Evolutionary conservation across 1,284 basidiomycete genomes (phyloP).

Genomic region (Xerocomus nothofagi): DNA sequence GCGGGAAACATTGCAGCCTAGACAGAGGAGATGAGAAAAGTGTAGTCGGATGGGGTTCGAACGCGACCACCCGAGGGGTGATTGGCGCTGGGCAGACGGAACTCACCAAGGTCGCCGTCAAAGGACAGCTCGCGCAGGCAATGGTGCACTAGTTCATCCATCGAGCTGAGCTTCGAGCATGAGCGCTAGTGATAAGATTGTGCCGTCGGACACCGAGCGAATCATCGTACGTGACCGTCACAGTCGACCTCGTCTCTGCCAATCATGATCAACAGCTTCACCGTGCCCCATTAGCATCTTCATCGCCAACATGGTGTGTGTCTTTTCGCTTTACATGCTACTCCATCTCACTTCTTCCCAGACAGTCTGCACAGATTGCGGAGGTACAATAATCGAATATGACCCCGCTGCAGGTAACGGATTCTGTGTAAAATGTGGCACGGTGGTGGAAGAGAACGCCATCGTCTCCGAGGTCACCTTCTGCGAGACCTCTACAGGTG

Average conservation of each 20-base stretch:
- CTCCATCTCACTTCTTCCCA: slow-evolving; percentile 18
- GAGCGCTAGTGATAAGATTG: slow-evolving; percentile 23
- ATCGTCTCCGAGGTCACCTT: slow-evolving; percentile 95
- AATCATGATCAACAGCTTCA: slow-evolving; percentile 2
- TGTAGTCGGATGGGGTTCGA: slow-evolving; percentile 44
- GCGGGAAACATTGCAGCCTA: slow-evolving; percentile 71
- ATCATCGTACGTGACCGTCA: too few species aligned
- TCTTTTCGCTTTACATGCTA: too few species aligned
- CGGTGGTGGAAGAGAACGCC: slow-evolving; percentile 90
- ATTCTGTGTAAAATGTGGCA: slow-evolving; percentile 83
- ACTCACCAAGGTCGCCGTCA: slow-evolving; percentile 78
- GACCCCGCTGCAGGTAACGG: slow-evolving; percentile 79
- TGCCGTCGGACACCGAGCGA: neutral
- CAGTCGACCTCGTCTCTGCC: neutral
- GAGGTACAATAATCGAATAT: slow-evolving; percentile 80
- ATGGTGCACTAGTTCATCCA: slow-evolving; percentile 77
- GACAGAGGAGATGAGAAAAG: slow-evolving; percentile 16
- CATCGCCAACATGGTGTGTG: slow-evolving; percentile 26
- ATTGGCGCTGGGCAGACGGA: slow-evolving; percentile 1
- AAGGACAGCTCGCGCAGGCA: slow-evolving; percentile 77
- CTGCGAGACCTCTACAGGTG: slow-evolving; percentile 89
- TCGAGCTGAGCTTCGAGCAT: slow-evolving; percentile 27
- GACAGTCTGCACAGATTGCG: slow-evolving; percentile 67
- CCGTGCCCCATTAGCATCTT: too few species aligned
- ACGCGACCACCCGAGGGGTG: slow-evolving; percentile 33